Conservation (phyloP, 306 rosid genomes). For the Neltuma alba region DNA sequence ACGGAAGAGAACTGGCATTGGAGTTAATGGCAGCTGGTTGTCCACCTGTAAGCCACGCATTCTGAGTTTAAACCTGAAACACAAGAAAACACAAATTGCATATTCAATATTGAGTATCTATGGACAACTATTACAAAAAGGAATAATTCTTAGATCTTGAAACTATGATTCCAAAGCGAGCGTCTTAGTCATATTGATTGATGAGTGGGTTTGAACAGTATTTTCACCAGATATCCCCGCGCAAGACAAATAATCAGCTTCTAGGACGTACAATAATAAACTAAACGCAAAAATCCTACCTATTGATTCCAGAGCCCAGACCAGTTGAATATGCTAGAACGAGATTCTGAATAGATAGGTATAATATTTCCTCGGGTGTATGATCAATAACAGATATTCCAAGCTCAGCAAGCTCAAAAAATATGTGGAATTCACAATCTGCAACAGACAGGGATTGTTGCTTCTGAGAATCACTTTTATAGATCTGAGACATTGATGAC, state of each 20-base stretch:
- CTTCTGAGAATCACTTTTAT: constrained; percentile 46
- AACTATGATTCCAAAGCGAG: background rate
- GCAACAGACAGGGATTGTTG: constrained; percentile 42
- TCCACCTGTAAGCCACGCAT: constrained; percentile 90
- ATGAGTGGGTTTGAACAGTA: constrained; percentile 13
- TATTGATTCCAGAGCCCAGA: constrained; percentile 68
- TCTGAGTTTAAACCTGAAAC: constrained; percentile 75
- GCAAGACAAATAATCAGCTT: constrained; percentile 21
- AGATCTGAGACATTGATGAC: constrained; percentile 50
- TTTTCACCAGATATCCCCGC: constrained; percentile 14
- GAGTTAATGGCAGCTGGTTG: constrained; percentile 94
- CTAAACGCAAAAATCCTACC: constrained; percentile 57
- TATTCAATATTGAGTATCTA: constrained; percentile 30
- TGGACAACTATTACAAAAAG: constrained; percentile 19
- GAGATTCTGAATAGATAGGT: constrained; percentile 69
- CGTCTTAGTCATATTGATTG: constrained; percentile 26
- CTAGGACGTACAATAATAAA: constrained; percentile 15
- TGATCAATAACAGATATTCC: constrained; percentile 72
- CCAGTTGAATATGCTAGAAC: constrained; percentile 67
- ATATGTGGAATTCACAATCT: constrained; percentile 61
- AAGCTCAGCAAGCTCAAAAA: constrained; percentile 67
- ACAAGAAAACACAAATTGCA: constrained; percentile 21
- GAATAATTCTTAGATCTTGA: constrained; percentile 22
- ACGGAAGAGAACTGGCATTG: constrained; percentile 95
- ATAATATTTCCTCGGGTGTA: constrained; percentile 76